Percentiles rank a stretch among this genome's conserved stretches.
Conservation (phyloP, 2,329 filamentous ascomycete species). For the Onygenales sp. region DNA sequence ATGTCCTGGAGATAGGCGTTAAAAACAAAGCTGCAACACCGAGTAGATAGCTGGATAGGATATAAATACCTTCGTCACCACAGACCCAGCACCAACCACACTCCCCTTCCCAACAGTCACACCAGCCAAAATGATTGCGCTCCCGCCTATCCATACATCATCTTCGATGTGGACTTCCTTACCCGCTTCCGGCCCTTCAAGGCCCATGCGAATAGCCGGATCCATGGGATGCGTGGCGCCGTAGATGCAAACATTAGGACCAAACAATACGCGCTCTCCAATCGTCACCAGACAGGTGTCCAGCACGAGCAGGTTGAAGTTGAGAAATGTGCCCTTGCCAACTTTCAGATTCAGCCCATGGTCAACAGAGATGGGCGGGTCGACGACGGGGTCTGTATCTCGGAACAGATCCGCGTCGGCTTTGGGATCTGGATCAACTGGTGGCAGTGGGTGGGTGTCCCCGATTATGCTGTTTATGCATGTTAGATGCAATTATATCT, state of each 20-base stretch:
- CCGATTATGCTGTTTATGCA: conserved; percentile 45
- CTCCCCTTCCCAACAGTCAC: conserved; percentile 66
- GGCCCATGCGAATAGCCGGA: conserved; percentile 62
- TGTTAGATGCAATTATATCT: neutral
- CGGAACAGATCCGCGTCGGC: conserved; percentile 57
- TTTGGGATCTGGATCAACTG: conserved; percentile 44
- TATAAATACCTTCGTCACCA: conserved; percentile 59
- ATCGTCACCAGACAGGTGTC: conserved; percentile 67
- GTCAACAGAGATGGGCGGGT: conserved; percentile 60
- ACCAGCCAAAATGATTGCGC: conserved; percentile 61
- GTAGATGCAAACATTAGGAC: conserved; percentile 67
- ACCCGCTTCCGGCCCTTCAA: conserved; percentile 62
- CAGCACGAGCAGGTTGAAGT: conserved; percentile 62
- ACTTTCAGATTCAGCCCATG: conserved; percentile 67
- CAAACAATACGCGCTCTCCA: conserved; percentile 66
- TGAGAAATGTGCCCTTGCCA: conserved; percentile 64
- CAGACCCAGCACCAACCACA: conserved; percentile 68
- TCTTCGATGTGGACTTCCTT: conserved; percentile 64
- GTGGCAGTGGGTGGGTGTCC: conserved; percentile 55
- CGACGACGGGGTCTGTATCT: conserved; percentile 57
- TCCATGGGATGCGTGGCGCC: conserved; percentile 68
- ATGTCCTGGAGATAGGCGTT: conserved; percentile 22
- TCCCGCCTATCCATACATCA: conserved; percentile 72
- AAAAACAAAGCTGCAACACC: neutral
- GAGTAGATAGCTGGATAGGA: neutral